Evolutionary conservation across 768 basidiomycete genomes (phyloP), one percentile per base, ranked within the genome.

Genomic region (Pilatotrama ljubarskyi): DNA sequence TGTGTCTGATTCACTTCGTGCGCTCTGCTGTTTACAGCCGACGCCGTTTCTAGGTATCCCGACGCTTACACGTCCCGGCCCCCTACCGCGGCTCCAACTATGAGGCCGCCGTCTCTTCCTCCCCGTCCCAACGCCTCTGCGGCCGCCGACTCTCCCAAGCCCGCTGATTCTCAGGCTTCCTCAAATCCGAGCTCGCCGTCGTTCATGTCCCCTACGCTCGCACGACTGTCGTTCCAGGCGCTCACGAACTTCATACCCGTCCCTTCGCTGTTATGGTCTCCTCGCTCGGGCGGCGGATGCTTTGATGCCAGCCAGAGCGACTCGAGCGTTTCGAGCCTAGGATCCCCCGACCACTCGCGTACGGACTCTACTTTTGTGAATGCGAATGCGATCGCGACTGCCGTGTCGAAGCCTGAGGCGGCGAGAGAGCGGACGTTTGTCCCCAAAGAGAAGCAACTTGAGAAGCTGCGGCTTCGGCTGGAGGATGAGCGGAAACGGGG

Each of bases 381-480:
- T 44, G 51, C 58, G 15, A 25, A 55, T 50, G 18, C 42, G 22
- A 52, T 37, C 41, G 46, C 42, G 22, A 52, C 43, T 46, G 46
- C 59, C 25, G 42, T 41, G 24, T 32, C 51, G 51, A 48, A 36
- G 47, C 51, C 42, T 22, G 43, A 55, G 61, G 20, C 51, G 14
- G 20, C 62, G 15, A 66, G 74, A 61, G 73, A 74, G 57, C 58
- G 62, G n/a, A 62, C 59, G 11, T 89, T 78, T 68, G 85, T 89
- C 47, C 79, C 85, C 25, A 86, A 81, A 69, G 81, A 86, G 66
- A 80, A 76, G 63, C 91, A 93, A 71, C 71, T 92, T 65, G 81
- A 82, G 69, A 84, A 81, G 73, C 73, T 92, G 66, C 79, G 77
- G 69, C 67, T 71, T 32, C 82, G 85, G 63, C 73, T 92, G 69